Base-by-base conservation (phyloP, 2,329 filamentous ascomycete genomes). In the Aspergillus alliaceus region DNA sequence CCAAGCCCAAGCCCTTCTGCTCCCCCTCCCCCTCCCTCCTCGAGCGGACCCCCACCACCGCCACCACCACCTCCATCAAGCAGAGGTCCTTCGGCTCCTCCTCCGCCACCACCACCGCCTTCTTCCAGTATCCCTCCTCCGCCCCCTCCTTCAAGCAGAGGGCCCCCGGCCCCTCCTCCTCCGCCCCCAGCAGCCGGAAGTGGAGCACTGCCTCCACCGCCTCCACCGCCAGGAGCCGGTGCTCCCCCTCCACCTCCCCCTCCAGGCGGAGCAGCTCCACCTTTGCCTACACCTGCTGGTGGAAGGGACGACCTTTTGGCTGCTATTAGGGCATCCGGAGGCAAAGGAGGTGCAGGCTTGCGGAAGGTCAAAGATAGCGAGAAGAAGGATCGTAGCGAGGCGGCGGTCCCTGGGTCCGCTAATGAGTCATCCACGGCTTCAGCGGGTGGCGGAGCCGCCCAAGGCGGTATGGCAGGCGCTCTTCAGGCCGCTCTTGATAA, bases 401-500 rank as follows among this genome's bases (percentile, higher is more conserved):
- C 79, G 8, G 54, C 68, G 49, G 76, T 81, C 27, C 78, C 75
- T 53, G 69, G 79, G 69, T 47, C 75, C 75, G 58, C 87, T 84
- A 65, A 79, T 80, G 61, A 89, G 85, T 54, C 76, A 91, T 70
- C 78, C 90, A 63, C 84, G 8, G 77, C 83, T 42, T 72, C 80
- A 49, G 72, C 78, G 50, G 82, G 82, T 42, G 82, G 80, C 18
- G 83, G 84, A 11, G 85, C 76, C 34, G 73, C 69, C 56, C 77
- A 75, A 44, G 78, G 86, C 55, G 87, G 86, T 34, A 85, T 97
- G 83, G 91, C 91, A 22, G 91, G 89, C 77, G 93, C 91, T 48
- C 78, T 96, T 66, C 90, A 90, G 58, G 88, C 86, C 59, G 90
- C 89, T 56, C 76, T 93, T 66, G 86, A 88, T 70, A 90, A 90